A percentile compares a stretch with the other conserved stretches of the same genome.
Conservation (phyloP, 2,329 filamentous ascomycete genomes). For the Hypomyces perniciosus region DNA sequence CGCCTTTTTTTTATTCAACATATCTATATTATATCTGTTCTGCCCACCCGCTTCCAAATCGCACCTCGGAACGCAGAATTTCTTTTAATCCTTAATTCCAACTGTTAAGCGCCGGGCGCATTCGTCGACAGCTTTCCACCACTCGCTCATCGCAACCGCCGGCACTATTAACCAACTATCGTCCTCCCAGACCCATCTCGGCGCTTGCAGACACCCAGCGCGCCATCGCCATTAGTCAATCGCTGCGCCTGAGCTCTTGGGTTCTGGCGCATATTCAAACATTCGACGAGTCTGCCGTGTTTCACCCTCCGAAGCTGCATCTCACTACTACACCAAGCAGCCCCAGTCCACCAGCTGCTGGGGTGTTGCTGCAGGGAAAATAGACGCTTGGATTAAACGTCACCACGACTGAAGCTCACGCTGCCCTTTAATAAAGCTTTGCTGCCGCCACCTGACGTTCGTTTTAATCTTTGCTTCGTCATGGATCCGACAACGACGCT, state of each 20-base stretch:
- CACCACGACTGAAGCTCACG: too few relatives aligned
- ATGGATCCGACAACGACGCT: conserved; percentile 61
- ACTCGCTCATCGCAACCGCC: not conserved
- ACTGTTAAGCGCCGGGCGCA: conserved; percentile 6
- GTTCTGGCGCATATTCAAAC: conserved; percentile 15
- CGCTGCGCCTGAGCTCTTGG: conserved; percentile 3
- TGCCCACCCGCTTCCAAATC: conserved; percentile 1
- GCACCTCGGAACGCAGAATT: not conserved
- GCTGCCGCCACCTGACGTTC: not conserved
- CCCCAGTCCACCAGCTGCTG: not conserved
- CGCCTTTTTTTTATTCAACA: not conserved
- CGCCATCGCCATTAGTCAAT: conserved; percentile 13
- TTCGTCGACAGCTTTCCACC: not conserved
- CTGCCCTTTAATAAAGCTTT: not conserved
- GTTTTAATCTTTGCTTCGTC: conserved; percentile 12
- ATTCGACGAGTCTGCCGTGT: conserved; percentile 11
- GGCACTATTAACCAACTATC: conserved; percentile 7
- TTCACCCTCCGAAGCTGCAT: conserved; percentile 11
- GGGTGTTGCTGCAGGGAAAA: not conserved
- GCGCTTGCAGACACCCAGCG: conserved; percentile 8
- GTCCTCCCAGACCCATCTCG: conserved; percentile 5
- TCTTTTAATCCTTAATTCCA: not conserved
- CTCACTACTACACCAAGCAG: not conserved
- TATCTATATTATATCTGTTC: not conserved
- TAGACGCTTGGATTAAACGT: conserved; percentile 3